Evolutionary conservation across 192 early-diverging fungal genomes (phyloP), one percentile per base, ranked within the genome.

Genomic region (Coemansia aciculifera): DNA sequence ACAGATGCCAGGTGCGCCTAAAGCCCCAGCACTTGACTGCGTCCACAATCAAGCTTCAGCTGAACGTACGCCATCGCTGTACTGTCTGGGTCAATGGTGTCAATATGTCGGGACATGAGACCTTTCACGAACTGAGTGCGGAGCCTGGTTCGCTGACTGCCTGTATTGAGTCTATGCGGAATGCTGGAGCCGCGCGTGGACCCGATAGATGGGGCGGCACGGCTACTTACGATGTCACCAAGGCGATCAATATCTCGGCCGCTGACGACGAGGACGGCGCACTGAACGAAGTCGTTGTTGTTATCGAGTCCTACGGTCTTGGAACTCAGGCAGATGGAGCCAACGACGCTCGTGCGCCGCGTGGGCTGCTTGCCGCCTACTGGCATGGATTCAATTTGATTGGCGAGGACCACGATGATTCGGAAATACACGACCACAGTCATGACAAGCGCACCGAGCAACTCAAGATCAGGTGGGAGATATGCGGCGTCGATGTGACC

Each of bases 241-340:
- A 64, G 13, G 68, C 72, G 23, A 72, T 86, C 9, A 54, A 62
- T 27, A 68, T 83, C 9, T 82, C 79, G 13, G 36, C 57, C 8
- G 56, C 72, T 29, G 67, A 83, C 24, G 71, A 72, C 11, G 67
- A 86, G 23, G 84, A 86, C n/a, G 70, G 81, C 1, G 66, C 73
- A 10, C 71, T 81, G n/a, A 93, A 94, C 67, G 84, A 87, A 34
- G 71, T 95, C 4, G 60, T 91, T 48, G 70, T 93, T 7, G 67
- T 93, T 2, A 86, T 94, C 34, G 93, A 94, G 62, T 91, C 87
- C 48, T 92, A 87, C 68, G 94, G 94, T 1, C 66, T 93, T 54
- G 87, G 86, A 56, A 76, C 91, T 27, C 88, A 91, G 56, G 84
- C 91, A 0, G 85, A 89, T 49, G 79, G 89, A 2, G 77, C 90